Evolutionary conservation across 73 alveolate genomes (phyloP), one percentile per base, ranked within the genome.

Genomic region (Paramecium pentaurelia): DNA sequence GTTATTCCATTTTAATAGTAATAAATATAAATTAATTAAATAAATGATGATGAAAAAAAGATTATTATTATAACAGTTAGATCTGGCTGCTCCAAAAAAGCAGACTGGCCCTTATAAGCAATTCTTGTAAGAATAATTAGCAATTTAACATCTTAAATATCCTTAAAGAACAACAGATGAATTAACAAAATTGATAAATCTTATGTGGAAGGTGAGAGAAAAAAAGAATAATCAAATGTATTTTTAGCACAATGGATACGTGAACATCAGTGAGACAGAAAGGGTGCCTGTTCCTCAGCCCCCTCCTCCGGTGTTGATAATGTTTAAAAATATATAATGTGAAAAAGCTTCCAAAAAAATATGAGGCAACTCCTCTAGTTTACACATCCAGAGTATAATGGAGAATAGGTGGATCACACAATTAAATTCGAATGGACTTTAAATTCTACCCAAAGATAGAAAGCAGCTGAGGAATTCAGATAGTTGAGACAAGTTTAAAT

Each of bases 261-360:
- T 64, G 84, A 64, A 64, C n/a, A 64, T 64, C 84, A 64, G 47
- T 34, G 84, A 64, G 28, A 14, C 42, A 64, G 84, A 64, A 34
- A 64, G 84, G 84, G 84, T 64, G 28, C 84, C 84, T 64, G 84
- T 64, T 64, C 84, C 84, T 32, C 84, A 64, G 84, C 84, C 84
- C 45, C 51, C 84, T 64, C 84, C 84, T 32, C 51, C 84, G 45
- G 84, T 64, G 84, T 64, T 64, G 84, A 64, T 64, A 32, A 64
- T 64, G 84, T 64, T 64, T 64, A 32, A 32, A 64, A 54, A 16
- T 54, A 54, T 54, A 32, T 64, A 64, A 32, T 64, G 84, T 64
- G 84, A 64, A 64, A 64, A 64, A 64, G 84, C 84, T 64, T 64
- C 84, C 84, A 64, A 64, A 25, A 64, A 64, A 64, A 64, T 9